These are phyloP conservation scores for Aegilops sharonensis DNA, from an alignment of 176 grass and related monocot species.

Conservation along the genomic window DNA sequence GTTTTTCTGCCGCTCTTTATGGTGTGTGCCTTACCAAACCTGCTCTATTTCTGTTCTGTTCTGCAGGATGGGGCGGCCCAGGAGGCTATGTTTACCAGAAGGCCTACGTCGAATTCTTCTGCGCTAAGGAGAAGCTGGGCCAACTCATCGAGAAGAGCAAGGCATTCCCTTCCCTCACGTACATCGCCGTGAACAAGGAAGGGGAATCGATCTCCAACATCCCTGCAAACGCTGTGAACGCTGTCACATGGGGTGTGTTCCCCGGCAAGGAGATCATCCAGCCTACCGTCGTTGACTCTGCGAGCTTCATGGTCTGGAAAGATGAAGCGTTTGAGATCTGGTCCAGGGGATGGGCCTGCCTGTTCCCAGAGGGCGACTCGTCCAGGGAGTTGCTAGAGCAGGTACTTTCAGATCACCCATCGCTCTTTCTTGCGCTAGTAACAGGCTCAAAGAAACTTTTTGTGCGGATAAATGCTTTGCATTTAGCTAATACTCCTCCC, in stretches of 20 bases:
- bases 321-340: slow-evolving; percentile 88
- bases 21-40: not conserved
- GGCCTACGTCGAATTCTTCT: slow-evolving; percentile 85
- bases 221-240: slow-evolving; percentile 56
- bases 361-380: slow-evolving; percentile 64
- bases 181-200: slow-evolving; percentile 70
- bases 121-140: slow-evolving; percentile 60
- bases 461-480: not conserved
- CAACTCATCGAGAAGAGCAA: slow-evolving; percentile 58
- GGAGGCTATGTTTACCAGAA: slow-evolving; percentile 92
- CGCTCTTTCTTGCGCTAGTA: not conserved
- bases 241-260: slow-evolving; percentile 88
- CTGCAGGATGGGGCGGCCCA: slow-evolving; percentile 74
- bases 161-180: slow-evolving; percentile 63
- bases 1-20: not conserved
- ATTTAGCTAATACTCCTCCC: not conserved
- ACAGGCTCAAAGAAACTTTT: not conserved
- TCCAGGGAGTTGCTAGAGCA: slow-evolving; percentile 67
- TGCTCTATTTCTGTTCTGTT: not conserved
- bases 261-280: slow-evolving; percentile 82
- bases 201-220: slow-evolving; percentile 55
- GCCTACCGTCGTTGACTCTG: slow-evolving; percentile 51
- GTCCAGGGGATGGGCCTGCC: slow-evolving; percentile 57
- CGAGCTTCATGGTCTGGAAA: slow-evolving; percentile 90
- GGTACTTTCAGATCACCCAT: slow-evolving; percentile 26